Percentiles rank a stretch among this genome's conserved stretches.
These are phyloP conservation scores for Melastoma malabathricum DNA, from an alignment of 345 rosid species.

Conservation along the genomic window DNA sequence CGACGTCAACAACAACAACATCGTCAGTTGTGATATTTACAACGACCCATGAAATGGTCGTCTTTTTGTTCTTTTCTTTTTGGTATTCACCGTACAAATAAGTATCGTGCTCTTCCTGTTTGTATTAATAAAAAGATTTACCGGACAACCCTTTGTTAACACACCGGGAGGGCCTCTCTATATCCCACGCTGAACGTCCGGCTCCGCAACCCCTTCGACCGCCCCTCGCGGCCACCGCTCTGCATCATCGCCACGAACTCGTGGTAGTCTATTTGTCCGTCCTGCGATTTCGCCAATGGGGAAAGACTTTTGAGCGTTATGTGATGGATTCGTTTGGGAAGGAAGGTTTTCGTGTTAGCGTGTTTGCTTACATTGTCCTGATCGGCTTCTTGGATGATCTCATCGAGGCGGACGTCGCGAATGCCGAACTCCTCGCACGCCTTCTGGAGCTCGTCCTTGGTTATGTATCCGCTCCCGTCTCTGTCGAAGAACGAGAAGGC, in stretches of 20 bases:
- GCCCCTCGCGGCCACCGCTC: constrained; percentile 23
- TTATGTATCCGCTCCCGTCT: constrained; percentile 62
- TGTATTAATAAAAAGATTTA: no score
- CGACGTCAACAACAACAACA: no score
- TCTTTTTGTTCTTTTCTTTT: no score
- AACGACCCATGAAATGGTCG: no score
- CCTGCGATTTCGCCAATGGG: constrained; percentile 21
- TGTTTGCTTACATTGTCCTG: constrained; percentile 66
- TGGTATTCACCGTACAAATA: background rate
- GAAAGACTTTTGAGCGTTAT: background rate
- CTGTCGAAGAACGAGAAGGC: constrained; percentile 62
- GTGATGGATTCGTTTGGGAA: no score
- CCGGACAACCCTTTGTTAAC: constrained; percentile 11
- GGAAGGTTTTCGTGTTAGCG: no score
- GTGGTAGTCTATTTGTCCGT: constrained; percentile 52
- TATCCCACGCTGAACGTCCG: constrained; percentile 16
- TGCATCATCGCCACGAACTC: constrained; percentile 72
- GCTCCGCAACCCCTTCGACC: constrained; percentile 13
- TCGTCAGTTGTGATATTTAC: no score
- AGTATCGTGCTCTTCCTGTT: background rate
- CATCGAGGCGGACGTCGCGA: constrained; percentile 35
- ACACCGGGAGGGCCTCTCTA: constrained; percentile 28
- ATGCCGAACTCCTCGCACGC: constrained; percentile 59
- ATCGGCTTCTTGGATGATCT: constrained; percentile 49
- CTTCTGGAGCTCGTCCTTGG: constrained; percentile 51